Percentiles rank a stretch among this genome's conserved stretches.
Conservation (phyloP, 768 basidiomycete species). For the Leccinum imitatum region DNA sequence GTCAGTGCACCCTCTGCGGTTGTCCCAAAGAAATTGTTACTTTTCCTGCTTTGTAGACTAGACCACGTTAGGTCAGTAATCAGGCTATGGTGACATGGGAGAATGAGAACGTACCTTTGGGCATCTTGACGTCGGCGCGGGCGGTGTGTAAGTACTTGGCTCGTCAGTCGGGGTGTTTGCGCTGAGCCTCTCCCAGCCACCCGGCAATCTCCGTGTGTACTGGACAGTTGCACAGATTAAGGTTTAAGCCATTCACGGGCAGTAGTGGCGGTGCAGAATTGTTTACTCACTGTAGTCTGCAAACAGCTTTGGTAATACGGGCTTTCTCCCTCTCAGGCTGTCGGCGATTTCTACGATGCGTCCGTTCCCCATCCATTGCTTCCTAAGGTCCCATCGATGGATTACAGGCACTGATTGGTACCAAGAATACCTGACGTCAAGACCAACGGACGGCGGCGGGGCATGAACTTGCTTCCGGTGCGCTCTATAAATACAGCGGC, state of each 20-base stretch:
- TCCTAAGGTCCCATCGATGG: background rate
- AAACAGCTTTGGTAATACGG: background rate
- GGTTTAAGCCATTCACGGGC: background rate
- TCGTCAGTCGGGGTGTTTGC: constrained; percentile 11
- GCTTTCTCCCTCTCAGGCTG: background rate
- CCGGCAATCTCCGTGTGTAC: constrained; percentile 32
- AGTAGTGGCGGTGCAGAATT: background rate
- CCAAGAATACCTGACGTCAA: background rate
- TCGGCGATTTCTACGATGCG: background rate
- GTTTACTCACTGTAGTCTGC: background rate
- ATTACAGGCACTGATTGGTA: background rate
- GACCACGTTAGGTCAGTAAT: constrained; percentile 16
- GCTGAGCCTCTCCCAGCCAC: constrained; percentile 31
- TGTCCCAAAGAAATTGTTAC: constrained; percentile 37
- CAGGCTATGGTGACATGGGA: background rate
- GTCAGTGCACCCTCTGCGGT: constrained; percentile 1
- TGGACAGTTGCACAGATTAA: constrained; percentile 25
- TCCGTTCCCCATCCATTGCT: background rate
- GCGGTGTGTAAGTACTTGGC: constrained; percentile 22
- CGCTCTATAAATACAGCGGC: background rate
- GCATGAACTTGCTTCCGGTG: background rate
- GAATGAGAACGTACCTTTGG: constrained; percentile 34
- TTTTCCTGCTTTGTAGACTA: constrained; percentile 96
- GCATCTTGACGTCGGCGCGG: constrained; percentile 41
- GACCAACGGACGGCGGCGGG: background rate